Percentiles rank a stretch among this genome's conserved stretches.
phyloP scores from a whole-genome alignment of 495 filamentous ascomycete genomes.

The Aspergillus diversus region DNA sequence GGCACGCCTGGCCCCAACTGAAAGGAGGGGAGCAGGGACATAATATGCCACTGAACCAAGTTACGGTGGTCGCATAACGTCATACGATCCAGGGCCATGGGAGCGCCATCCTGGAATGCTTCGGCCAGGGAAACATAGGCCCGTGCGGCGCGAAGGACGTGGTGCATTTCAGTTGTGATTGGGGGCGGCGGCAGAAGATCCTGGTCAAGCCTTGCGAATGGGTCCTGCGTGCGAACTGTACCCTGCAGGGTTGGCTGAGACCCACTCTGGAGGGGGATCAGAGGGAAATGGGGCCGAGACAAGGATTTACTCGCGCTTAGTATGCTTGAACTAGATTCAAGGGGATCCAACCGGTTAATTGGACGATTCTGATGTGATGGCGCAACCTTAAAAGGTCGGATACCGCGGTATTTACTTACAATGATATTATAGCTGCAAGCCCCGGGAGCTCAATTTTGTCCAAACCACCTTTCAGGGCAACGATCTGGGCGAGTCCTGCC shows the following conservation, averaged over 20 bases:
- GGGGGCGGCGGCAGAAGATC: not conserved
- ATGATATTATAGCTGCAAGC: not conserved
- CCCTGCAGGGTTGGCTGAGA: not conserved
- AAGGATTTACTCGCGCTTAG: not conserved
- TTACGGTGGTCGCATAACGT: slow-evolving; percentile 1
- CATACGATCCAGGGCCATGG: not conserved
- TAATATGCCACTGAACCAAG: slow-evolving; percentile 6
- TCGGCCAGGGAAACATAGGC: not conserved
- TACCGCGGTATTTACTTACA: not conserved
- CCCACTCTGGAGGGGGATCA: not conserved
- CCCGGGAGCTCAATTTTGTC: slow-evolving; percentile 1
- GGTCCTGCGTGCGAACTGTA: not conserved
- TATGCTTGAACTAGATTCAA: not conserved
- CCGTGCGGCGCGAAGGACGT: not conserved
- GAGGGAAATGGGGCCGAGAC: not conserved
- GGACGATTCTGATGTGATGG: too few relatives aligned
- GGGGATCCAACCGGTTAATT: not conserved
- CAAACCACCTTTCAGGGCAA: not conserved
- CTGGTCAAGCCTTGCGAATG: not conserved
- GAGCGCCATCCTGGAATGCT: not conserved
- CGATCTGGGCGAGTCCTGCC: not conserved
- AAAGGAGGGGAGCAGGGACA: slow-evolving; percentile 2
- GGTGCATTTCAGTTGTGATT: not conserved
- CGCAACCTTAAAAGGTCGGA: too few relatives aligned
- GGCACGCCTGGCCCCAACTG: not conserved